Percentiles rank a stretch among this genome's conserved stretches.
Evolutionary conservation across 179 eudicot genomes (phyloP).

Genomic region (Corrigiola litoralis): DNA sequence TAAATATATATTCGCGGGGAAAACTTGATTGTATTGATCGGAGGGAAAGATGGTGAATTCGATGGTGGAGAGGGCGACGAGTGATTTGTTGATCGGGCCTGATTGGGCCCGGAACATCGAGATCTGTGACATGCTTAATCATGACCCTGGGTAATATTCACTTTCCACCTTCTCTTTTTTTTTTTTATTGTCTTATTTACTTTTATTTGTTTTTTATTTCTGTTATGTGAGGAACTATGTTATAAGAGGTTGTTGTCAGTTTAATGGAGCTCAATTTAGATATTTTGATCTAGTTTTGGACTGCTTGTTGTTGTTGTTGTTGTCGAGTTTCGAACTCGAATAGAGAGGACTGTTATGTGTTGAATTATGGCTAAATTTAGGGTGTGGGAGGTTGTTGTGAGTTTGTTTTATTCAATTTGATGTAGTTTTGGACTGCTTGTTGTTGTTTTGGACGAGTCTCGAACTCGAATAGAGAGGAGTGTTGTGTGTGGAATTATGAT

Average conservation of each 20-base stretch:
- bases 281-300: too few relatives aligned
- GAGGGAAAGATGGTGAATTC: slow-evolving; percentile 56
- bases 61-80: slow-evolving; percentile 84
- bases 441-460: too few relatives aligned
- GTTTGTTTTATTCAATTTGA: too few relatives aligned
- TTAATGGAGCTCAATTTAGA: too few relatives aligned
- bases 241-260: too few relatives aligned
- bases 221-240: background rate
- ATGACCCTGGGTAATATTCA: slow-evolving; percentile 57
- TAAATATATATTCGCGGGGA: background rate
- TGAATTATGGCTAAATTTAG: too few relatives aligned
- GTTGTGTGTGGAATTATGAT: background rate
- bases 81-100: slow-evolving; percentile 80
- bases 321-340: too few relatives aligned
- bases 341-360: too few relatives aligned
- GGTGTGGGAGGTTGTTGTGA: too few relatives aligned
- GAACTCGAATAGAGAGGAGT: too few relatives aligned
- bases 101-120: slow-evolving; percentile 94
- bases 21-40: slow-evolving; percentile 8
- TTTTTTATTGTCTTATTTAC: background rate
- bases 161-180: background rate
- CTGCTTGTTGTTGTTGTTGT: too few relatives aligned
- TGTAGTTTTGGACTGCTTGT: too few relatives aligned
- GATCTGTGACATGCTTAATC: slow-evolving; percentile 92
- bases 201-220: slow-evolving; percentile 6